Evolutionary conservation across 1,284 basidiomycete genomes (phyloP).

Genomic region (Puccinia novopanici): DNA sequence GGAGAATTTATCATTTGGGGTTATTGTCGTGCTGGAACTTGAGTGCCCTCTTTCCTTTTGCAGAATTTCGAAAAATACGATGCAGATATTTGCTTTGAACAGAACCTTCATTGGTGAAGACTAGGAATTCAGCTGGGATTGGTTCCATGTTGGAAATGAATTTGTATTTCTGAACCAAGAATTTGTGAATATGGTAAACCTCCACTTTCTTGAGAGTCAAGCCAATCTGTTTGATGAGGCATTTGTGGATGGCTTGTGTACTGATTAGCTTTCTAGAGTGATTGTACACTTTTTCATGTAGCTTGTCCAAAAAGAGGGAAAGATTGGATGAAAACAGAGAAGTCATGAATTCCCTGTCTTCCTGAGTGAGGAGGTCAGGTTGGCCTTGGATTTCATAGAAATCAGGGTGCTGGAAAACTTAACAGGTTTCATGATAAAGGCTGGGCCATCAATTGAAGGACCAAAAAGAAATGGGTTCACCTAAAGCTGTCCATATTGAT

Average conservation of each 20-base stretch:
- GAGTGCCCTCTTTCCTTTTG: background rate
- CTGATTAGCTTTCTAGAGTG: background rate
- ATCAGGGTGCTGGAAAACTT: background rate
- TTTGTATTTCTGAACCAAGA: background rate
- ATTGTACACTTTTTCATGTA: background rate
- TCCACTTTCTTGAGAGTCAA: constrained; percentile 6
- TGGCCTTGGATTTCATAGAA: background rate
- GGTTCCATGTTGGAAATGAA: background rate
- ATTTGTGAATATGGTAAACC: background rate
- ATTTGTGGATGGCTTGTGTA: background rate
- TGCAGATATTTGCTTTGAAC: background rate
- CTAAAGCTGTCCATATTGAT: too few species aligned
- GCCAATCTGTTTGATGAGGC: background rate
- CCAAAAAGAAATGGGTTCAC: too few species aligned
- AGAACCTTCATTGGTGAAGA: background rate
- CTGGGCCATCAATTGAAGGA: too few species aligned
- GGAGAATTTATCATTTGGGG: background rate
- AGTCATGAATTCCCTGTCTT: constrained; percentile 6
- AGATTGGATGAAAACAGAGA: background rate
- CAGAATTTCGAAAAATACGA: background rate
- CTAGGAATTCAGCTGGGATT: background rate
- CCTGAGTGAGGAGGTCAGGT: background rate
- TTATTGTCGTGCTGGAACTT: background rate
- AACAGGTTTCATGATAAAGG: too few species aligned
- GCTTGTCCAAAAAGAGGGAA: too few species aligned